Conservation (phyloP, 2,329 filamentous ascomycete species). For the Orbilia javanica region DNA sequence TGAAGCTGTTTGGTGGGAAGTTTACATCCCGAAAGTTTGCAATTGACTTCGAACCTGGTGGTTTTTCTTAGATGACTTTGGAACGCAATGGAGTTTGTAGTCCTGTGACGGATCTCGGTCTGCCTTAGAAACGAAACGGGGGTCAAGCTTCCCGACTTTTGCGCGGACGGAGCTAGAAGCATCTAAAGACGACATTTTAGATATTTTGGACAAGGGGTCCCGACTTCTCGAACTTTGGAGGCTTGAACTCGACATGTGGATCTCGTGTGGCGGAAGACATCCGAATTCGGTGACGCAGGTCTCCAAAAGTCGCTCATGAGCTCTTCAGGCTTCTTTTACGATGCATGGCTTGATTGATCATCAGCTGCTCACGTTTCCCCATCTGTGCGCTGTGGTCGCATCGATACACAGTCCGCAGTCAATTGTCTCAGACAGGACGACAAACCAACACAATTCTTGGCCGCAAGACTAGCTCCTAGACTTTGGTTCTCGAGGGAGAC, state of each 20-base stretch:
- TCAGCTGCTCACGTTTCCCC: not conserved
- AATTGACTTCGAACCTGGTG: conserved; percentile 12
- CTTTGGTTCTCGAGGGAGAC: not conserved
- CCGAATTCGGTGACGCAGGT: not conserved
- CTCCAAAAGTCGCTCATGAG: conserved; percentile 11
- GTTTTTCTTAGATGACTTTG: conserved; percentile 26
- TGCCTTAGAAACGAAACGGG: not conserved
- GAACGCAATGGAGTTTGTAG: conserved; percentile 49
- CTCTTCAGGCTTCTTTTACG: not conserved
- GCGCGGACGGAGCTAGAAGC: not conserved
- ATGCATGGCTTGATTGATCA: not conserved
- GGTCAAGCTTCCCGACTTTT: not conserved
- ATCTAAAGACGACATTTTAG: conserved; percentile 29
- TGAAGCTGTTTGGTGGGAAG: not conserved
- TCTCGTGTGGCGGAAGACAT: not conserved
- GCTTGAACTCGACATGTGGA: not conserved
- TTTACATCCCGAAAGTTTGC: not conserved
- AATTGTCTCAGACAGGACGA: conserved; percentile 25
- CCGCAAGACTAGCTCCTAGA: not conserved
- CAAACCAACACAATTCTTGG: conserved; percentile 25
- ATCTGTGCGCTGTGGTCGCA: not conserved
- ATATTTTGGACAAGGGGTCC: conserved; percentile 3
- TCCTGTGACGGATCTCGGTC: conserved; percentile 2
- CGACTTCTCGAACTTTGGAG: not conserved
- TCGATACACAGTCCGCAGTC: not conserved